Evolutionary conservation across 345 rosid species (phyloP).

Genomic region (Psidium guajava): DNA sequence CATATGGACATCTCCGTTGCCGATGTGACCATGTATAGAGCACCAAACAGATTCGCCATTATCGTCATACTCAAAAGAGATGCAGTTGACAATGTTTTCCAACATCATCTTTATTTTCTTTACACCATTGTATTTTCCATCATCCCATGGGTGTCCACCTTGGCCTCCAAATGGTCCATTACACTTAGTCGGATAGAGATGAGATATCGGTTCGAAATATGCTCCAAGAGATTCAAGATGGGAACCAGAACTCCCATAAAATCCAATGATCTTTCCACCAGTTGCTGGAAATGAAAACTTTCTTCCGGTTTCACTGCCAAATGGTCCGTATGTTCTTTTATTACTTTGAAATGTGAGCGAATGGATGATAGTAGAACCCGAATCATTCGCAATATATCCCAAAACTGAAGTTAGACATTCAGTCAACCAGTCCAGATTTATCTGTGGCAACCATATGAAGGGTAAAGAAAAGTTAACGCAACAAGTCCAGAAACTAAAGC

Average conservation of each 20-base stretch:
- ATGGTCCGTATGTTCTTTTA: background rate
- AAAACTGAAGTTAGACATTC: background rate
- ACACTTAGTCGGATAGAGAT: background rate
- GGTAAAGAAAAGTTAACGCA: background rate
- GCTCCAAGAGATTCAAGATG: background rate
- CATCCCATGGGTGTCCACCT: background rate
- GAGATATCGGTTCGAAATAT: background rate
- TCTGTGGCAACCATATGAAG: background rate
- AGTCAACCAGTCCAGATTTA: background rate
- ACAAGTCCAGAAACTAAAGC: background rate
- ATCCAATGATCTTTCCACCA: background rate
- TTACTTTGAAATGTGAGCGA: slow-evolving; percentile 1
- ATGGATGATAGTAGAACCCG: background rate
- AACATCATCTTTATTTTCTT: background rate
- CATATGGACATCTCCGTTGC: background rate
- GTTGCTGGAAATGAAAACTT: background rate
- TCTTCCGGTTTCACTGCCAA: background rate
- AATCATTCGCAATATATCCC: background rate
- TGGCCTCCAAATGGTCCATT: background rate
- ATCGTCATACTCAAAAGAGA: too few relatives aligned
- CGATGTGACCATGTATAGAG: too few relatives aligned
- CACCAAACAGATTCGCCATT: background rate
- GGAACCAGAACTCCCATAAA: background rate
- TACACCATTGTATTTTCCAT: background rate
- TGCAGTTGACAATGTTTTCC: too few relatives aligned